Conservation (phyloP, 768 basidiomycete species). For the Lactarius quietus region DNA sequence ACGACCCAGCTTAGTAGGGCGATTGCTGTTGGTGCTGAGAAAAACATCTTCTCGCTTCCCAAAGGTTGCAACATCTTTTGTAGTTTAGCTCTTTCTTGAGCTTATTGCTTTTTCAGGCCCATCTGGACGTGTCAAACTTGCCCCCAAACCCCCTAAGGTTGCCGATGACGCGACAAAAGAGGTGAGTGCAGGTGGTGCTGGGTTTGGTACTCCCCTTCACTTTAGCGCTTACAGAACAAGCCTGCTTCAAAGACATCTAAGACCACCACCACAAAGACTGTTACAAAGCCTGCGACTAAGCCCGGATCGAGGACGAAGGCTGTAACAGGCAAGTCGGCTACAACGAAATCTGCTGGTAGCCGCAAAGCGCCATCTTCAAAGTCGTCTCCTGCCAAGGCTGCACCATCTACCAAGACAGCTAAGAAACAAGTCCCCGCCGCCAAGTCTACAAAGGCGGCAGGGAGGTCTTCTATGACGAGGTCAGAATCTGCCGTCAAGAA, state of each 20-base stretch:
- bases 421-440: slow-evolving; percentile 21
- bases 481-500: slow-evolving; percentile 29
- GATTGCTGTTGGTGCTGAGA: slow-evolving; percentile 77
- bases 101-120: slow-evolving; percentile 33
- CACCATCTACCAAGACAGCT: slow-evolving; percentile 13
- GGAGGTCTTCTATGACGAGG: slow-evolving; percentile 31
- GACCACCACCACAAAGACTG: slow-evolving; percentile 31
- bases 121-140: slow-evolving; percentile 62
- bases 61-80: slow-evolving; percentile 55
- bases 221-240: slow-evolving; percentile 34
- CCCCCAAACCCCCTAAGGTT: slow-evolving; percentile 53
- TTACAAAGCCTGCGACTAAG: slow-evolving; percentile 31
- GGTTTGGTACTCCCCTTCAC: slow-evolving; percentile 16
- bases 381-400: slow-evolving; percentile 22
- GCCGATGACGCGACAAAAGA: slow-evolving; percentile 56
- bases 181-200: slow-evolving; percentile 39
- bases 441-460: slow-evolving; percentile 14
- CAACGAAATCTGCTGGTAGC: slow-evolving; percentile 34
- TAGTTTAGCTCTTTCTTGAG: slow-evolving; percentile 4
- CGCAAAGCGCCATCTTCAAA: slow-evolving; percentile 27
- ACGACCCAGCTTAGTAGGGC: slow-evolving; percentile 75
- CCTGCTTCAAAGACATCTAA: slow-evolving; percentile 37
- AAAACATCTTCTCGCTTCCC: slow-evolving; percentile 79
- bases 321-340: slow-evolving; percentile 29
- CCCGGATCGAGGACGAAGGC: slow-evolving; percentile 34